Base-by-base conservation (phyloP, 2,329 filamentous ascomycete species). In the Cladosporium colombiae region DNA sequence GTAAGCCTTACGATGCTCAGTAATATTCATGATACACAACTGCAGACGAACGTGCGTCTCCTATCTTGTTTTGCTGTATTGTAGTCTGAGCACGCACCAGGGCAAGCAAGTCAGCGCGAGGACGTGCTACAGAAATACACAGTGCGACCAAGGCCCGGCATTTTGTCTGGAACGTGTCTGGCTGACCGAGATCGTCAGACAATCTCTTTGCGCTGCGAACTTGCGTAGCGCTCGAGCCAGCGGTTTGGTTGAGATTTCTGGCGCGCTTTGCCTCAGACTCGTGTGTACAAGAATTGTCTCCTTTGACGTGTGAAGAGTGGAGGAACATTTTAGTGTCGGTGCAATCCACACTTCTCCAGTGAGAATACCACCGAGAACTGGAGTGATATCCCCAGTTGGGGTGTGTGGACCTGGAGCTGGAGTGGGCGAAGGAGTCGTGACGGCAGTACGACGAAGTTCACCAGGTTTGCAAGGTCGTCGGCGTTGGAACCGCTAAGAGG, bases 241-340 rank as follows among this genome's bases (percentile, higher is more conserved):
- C 23, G 25, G 61, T 63, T 63, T 63, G 50, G 61, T 63, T 63
- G 61, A 44, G 61, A 18, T n/a, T 55, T 31, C 27, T 55, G 60
- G 60, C 60, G 60, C 46, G 49, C 44, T 50, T 50, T 62, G 31
- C 46, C 52, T 33, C 56, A 44, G 33, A 31, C 31, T 52, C 46
- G 6, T 31, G 29, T 58, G 40, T 35, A n/a, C 35, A 35, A 21
- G 5, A 31, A 1, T 23, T 23, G n/a, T 21, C n/a, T 13, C 4
- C 3, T n/a, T 18, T 62, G 49, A 31, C 60, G 60, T n/a, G 23
- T 62, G 61, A 63, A 31, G 61, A 56, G 61, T 63, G 61, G 61
- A 63, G 61, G 61, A n/a, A 46, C 61, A 63, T 35, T 63, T 63
- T 63, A 63, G 61, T 29, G 33, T 63, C 61, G 61, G 61, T 63